A percentile compares a stretch with the other conserved stretches of the same genome.
Conservation (phyloP, 768 basidiomycete genomes). For the Auricularia sp. region DNA sequence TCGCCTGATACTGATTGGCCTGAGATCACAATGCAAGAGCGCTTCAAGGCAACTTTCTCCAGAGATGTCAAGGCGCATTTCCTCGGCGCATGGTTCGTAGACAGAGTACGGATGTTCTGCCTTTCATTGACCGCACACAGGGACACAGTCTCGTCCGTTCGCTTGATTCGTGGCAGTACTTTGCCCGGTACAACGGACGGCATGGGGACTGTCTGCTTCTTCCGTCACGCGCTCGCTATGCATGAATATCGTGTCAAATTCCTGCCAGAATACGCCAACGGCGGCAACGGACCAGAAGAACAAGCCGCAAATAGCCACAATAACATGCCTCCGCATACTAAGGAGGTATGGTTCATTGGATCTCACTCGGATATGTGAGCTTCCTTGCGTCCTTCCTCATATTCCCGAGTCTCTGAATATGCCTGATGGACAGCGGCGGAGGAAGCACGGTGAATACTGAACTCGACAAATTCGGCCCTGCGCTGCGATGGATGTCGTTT, state of each 20-base stretch:
- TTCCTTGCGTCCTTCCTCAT: no score
- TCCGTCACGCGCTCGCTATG: constrained; percentile 38
- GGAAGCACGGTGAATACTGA: no score
- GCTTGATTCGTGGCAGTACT: constrained; percentile 22
- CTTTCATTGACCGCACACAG: neutral
- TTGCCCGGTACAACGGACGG: constrained; percentile 23
- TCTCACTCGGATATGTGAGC: constrained; percentile 26
- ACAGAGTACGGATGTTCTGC: neutral
- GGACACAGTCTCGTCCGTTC: constrained; percentile 27
- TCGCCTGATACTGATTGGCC: constrained; percentile 5
- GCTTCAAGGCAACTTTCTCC: constrained; percentile 30
- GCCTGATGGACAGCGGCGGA: no score
- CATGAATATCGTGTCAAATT: constrained; percentile 41
- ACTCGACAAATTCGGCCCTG: no score
- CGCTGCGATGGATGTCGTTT: no score
- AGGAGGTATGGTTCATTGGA: constrained; percentile 26
- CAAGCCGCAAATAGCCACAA: constrained; percentile 9
- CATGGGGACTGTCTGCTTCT: constrained; percentile 28
- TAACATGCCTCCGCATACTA: constrained; percentile 11
- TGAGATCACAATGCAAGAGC: constrained; percentile 7
- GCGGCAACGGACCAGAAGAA: constrained; percentile 16
- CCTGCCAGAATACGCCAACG: constrained; percentile 33
- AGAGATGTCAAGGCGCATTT: constrained; percentile 32
- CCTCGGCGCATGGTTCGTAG: constrained; percentile 32
- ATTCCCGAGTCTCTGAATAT: no score